Percentiles rank a stretch among this genome's conserved stretches.
Conservation (phyloP, 768 basidiomycete species). For the Tricholoma sp. region DNA sequence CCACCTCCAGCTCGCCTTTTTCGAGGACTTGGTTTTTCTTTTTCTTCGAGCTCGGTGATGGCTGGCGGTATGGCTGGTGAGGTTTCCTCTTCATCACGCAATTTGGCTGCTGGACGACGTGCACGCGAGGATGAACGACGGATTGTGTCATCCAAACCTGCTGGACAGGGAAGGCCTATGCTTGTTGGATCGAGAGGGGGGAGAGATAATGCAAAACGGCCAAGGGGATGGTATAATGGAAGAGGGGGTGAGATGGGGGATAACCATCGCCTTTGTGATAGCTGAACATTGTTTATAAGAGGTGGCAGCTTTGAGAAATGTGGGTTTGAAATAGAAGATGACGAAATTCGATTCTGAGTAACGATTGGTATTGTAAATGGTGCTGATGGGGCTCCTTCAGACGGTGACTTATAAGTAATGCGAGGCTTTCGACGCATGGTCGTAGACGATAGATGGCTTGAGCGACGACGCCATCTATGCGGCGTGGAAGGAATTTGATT, state of each 20-base stretch:
- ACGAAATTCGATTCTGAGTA: conserved; percentile 8
- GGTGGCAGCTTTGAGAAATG: conserved; percentile 4
- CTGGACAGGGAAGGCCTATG: conserved; percentile 50
- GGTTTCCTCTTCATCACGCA: conserved; percentile 42
- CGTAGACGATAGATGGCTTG: background rate
- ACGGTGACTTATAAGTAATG: conserved; percentile 55
- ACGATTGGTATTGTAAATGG: conserved; percentile 7
- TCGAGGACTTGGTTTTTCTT: conserved; percentile 45
- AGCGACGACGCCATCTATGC: too few species aligned
- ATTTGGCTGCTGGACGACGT: conserved; percentile 43
- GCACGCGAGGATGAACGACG: conserved; percentile 40
- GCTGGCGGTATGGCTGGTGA: conserved; percentile 22
- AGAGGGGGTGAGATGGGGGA: conserved; percentile 36
- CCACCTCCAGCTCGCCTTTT: conserved; percentile 38
- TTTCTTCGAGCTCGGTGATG: conserved; percentile 34
- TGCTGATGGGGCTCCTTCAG: conserved; percentile 21
- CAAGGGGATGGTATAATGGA: conserved; percentile 66
- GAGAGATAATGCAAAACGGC: conserved; percentile 56
- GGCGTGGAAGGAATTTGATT: too few species aligned
- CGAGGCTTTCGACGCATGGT: conserved; percentile 47
- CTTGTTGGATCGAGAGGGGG: conserved; percentile 55
- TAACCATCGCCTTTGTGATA: conserved; percentile 12
- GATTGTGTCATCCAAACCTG: conserved; percentile 39
- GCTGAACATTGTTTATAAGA: background rate
- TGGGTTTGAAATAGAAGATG: conserved; percentile 5